Evolutionary conservation across 177 flowering plant species (phyloP).

Genomic region (Vitis hybrid): DNA sequence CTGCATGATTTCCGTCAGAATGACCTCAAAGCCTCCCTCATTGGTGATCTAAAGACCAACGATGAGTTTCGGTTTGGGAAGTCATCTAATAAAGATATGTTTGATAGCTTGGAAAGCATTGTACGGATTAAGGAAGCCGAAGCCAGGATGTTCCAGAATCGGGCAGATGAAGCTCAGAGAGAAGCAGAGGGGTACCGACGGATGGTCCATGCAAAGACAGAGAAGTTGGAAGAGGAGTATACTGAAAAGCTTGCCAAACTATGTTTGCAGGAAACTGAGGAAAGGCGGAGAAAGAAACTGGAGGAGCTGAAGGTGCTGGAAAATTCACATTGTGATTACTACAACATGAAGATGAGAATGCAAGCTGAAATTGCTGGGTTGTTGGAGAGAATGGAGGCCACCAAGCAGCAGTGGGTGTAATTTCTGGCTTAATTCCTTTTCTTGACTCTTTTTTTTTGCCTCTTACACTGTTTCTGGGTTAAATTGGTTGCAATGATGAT

Average conservation of each 20-base stretch:
- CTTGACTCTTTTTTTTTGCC: background rate
- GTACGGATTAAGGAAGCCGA: constrained; percentile 83
- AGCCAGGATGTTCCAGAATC: constrained; percentile 83
- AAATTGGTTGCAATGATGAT: background rate
- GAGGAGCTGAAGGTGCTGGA: constrained; percentile 85
- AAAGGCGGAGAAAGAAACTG: constrained; percentile 68
- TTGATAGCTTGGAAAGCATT: constrained; percentile 80
- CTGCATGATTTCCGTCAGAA: constrained; percentile 35
- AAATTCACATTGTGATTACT: constrained; percentile 74
- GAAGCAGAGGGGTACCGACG: constrained; percentile 67
- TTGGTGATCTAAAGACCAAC: constrained; percentile 35
- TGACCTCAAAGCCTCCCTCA: constrained; percentile 32
- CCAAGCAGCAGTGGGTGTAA: constrained; percentile 79
- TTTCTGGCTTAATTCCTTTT: background rate
- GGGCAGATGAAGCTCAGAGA: constrained; percentile 82
- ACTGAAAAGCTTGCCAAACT: constrained; percentile 61
- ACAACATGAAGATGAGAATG: constrained; percentile 88
- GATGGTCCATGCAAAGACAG: constrained; percentile 44
- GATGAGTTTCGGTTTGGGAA: constrained; percentile 47
- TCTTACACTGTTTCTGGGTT: background rate
- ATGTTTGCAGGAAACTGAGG: constrained; percentile 80
- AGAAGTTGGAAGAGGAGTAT: constrained; percentile 81
- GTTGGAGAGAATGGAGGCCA: constrained; percentile 85
- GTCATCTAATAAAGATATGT: constrained; percentile 42
- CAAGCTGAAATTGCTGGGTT: constrained; percentile 82